Conservation (phyloP, 805 yeast genomes). For the Metschnikowia koreensis region DNA sequence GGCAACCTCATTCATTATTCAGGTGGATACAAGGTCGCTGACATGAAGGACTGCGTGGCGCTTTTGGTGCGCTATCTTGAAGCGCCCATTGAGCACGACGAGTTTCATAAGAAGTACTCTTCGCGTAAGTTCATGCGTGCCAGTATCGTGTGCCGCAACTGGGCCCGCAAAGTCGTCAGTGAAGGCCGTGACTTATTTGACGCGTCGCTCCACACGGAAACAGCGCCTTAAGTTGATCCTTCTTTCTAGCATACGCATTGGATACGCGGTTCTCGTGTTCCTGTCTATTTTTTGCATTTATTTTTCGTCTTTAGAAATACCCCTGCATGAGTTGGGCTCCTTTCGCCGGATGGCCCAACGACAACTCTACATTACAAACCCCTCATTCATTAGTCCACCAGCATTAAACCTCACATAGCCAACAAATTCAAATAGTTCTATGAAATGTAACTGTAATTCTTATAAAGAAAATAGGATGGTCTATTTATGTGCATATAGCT, state of each 20-base stretch:
- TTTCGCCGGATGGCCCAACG: too few species aligned
- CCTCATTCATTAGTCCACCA: too few species aligned
- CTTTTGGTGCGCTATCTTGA: constrained; percentile 74
- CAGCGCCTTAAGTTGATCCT: constrained; percentile 3
- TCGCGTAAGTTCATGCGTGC: constrained; percentile 86
- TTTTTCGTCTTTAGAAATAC: neutral
- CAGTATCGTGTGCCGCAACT: constrained; percentile 72
- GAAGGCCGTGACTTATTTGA: constrained; percentile 44
- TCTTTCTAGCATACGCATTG: constrained; percentile 1
- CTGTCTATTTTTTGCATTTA: neutral
- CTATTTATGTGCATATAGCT: too few species aligned
- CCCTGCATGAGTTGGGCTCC: neutral
- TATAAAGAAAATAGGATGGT: too few species aligned
- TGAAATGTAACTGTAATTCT: too few species aligned
- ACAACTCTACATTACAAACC: too few species aligned
- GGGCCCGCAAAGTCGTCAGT: constrained; percentile 64
- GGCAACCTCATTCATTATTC: constrained; percentile 86
- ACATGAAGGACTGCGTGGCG: constrained; percentile 68
- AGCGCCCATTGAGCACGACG: constrained; percentile 84
- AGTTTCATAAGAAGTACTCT: constrained; percentile 90
- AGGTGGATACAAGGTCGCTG: constrained; percentile 80
- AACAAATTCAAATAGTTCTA: too few species aligned
- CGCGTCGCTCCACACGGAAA: constrained; percentile 22
- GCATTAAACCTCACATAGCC: too few species aligned
- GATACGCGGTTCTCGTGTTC: neutral